Conservation (phyloP, 345 rosid genomes). For the Excoecaria agallocha region DNA sequence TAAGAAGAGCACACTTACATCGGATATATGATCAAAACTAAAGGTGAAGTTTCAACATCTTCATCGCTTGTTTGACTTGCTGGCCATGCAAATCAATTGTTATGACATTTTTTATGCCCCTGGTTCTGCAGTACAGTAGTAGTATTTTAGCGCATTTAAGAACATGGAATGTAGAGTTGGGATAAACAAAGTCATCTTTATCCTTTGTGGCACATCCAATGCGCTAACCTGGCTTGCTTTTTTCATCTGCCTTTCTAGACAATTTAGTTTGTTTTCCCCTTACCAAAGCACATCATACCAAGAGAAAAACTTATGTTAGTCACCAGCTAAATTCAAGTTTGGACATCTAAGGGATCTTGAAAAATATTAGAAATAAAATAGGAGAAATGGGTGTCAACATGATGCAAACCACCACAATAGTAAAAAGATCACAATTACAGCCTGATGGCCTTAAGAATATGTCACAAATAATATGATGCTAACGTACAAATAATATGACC, state of each 20-base stretch:
- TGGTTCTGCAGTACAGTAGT: constrained; percentile 57
- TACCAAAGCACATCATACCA: constrained; percentile 27
- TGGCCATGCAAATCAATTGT: constrained; percentile 97
- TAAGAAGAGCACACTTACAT: constrained; percentile 48
- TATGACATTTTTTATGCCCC: constrained; percentile 66
- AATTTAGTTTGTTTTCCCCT: constrained; percentile 57
- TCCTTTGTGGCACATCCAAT: not conserved
- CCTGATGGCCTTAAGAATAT: not conserved
- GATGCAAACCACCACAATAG: not conserved
- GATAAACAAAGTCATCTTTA: not conserved
- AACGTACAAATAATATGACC: not conserved
- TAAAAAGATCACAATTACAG: not conserved
- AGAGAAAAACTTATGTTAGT: constrained; percentile 14
- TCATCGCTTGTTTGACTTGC: constrained; percentile 86
- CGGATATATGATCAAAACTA: constrained; percentile 55
- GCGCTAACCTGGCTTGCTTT: constrained; percentile 76
- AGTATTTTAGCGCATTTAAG: constrained; percentile 23
- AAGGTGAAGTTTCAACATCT: constrained; percentile 69
- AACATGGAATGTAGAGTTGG: constrained; percentile 7
- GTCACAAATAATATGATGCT: not conserved
- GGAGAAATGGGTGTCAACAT: not conserved
- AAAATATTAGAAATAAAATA: not conserved
- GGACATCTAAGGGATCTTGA: constrained; percentile 5
- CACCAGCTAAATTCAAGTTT: constrained; percentile 2
- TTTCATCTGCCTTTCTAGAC: constrained; percentile 75